Base-by-base conservation (phyloP, 495 filamentous ascomycete genomes). In the Parathielavia appendiculata region DNA sequence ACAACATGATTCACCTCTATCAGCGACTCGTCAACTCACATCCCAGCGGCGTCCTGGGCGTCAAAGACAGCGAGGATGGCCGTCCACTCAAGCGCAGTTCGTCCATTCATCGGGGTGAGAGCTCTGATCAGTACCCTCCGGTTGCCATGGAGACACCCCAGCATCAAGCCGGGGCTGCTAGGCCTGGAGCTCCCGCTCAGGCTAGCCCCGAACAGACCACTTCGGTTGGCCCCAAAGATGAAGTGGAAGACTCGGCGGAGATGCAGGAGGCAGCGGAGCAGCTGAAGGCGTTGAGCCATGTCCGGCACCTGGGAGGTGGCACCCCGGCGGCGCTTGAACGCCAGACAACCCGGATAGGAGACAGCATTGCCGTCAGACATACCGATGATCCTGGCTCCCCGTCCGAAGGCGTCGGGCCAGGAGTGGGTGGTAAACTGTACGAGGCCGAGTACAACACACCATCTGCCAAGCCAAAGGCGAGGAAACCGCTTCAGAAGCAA, bases 261-360 rank as follows among this genome's bases (percentile, higher is more conserved):
- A 82, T 83, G 78, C 76, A 81, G 44, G 79, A 82, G 65, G 80
- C 80, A 43, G 80, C 80, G 12, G 78, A 81, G 59, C 80, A 82
- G 64, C 72, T 83, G 30, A 82, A 82, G 59, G 78, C 78, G 30
- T 59, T 83, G n/a, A 82, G 79, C 55, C 79, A 83, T 58, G 77
- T 81, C 38, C 72, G 80, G 20, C 77, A 75, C 53, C 55, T 73
- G 20, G 76, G 75, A 51, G 76, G 75, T 39, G 78, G 78, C 11
- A 63, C 63, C 2, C 56, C 61, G 41, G 48, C 73, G 43, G 65
- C 54, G 6, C 46, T 61, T 13, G 64, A 61, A 26, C 66, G 56
- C 12, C 61, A 60, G 17, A 30, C 44, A 50, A 71, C 62, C 43
- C 66, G 56, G 60, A 62, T 66, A 30, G 73, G 63, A 30, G 71